Evolutionary conservation across 2,329 filamentous ascomycete species (phyloP), one percentile per base, ranked within the genome.

Genomic region (Sporothrix humicola): DNA sequence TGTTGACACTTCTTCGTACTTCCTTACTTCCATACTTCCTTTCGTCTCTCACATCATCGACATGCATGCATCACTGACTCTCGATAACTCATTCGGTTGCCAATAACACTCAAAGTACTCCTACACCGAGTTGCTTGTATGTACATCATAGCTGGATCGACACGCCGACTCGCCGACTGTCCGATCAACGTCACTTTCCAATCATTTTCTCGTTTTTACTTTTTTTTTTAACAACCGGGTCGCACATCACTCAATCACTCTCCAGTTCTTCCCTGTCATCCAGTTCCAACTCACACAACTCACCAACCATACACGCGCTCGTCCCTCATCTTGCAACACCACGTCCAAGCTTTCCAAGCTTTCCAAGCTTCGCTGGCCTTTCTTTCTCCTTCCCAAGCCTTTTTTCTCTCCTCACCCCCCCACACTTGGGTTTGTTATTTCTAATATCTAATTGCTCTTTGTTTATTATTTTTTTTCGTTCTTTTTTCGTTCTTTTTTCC

Each of bases 261-360:
- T 37, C 31, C 7, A 37, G 31, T 37, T 37, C 31, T 37, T 37
- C 31, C 31, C 7, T 37, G 31, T 37, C 31, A 37, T 37, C 31
- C 31, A 37, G 7, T 37, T 37, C 31, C 31, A 37, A 37, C 31
- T 37, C 31, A 37, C 31, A 6, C 31, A 37, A 37, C 31, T 50
- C 48, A 8, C 54, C 54, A 58, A 31, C 12, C 54, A 37, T 37
- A 5, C 52, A 23, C 20, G 10, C 52, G 9, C 52, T 56, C 9
- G 50, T 17, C n/a, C n/a, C 12, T 68, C 63, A 68, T 48, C 44
- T 68, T 23, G 44, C 63, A 17, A 23, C 56, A 3, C 46, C 44
- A 15, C 65, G 23, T 68, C 65, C 65, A 50, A 68, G 46, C 65
- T 68, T 50, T 68, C 65, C 65, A 50, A 68, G 61, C 65, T 37